Evolutionary conservation across 192 early-diverging fungal species (phyloP).

Genomic region (Thamnidium elegans): DNA sequence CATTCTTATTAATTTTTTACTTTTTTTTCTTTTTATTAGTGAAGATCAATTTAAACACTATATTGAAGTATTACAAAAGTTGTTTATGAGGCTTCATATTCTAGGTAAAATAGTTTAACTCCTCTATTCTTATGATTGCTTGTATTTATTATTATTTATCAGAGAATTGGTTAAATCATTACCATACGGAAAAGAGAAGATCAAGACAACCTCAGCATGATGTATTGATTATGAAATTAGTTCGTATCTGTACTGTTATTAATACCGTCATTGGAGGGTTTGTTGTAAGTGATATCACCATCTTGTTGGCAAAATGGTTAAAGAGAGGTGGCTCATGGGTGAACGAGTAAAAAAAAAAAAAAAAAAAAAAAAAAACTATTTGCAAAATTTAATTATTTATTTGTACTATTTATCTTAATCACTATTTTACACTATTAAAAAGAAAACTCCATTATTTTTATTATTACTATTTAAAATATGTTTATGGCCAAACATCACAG

Average conservation of each 20-base stretch:
- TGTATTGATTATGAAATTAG: conserved; percentile 17
- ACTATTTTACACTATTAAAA: background rate
- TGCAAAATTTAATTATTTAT: background rate
- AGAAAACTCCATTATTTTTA: background rate
- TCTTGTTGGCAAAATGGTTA: conserved; percentile 40
- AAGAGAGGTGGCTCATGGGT: conserved; percentile 40
- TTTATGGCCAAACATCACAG: conserved; percentile 28
- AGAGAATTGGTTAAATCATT: conserved; percentile 37
- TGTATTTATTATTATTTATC: background rate
- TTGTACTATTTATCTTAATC: background rate
- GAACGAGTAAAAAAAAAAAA: conserved; percentile 20
- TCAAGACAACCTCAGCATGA: conserved; percentile 20
- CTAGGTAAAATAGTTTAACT: conserved; percentile 16
- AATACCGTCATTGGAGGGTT: conserved; percentile 33
- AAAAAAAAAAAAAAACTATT: background rate
- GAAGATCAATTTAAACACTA: conserved; percentile 39
- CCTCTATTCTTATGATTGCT: too few relatives aligned
- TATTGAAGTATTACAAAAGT: conserved; percentile 26
- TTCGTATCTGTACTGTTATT: conserved; percentile 24
- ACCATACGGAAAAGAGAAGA: background rate
- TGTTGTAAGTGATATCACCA: conserved; percentile 32
- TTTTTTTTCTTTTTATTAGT: conserved; percentile 19
- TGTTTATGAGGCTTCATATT: conserved; percentile 33
- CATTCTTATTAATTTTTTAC: background rate
- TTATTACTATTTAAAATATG: background rate